Percentiles rank a stretch among this genome's conserved stretches.
Evolutionary conservation across 1,284 basidiomycete species (phyloP).

Genomic region (Abortiporus biennis): DNA sequence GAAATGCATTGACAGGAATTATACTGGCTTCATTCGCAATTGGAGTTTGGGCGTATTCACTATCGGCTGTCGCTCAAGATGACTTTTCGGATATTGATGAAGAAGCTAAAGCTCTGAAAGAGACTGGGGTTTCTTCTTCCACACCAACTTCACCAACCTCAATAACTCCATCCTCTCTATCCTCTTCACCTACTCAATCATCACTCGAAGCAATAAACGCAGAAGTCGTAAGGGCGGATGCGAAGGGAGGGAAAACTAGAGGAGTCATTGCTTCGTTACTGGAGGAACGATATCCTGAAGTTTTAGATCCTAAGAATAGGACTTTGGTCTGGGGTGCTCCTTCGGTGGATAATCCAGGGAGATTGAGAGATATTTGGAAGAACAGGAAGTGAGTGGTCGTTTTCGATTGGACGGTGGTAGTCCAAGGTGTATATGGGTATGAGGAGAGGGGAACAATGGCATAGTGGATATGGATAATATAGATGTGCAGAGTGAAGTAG

Average conservation of each 20-base stretch:
- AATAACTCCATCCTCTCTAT: constrained; percentile 6
- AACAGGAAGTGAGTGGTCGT: constrained; percentile 2
- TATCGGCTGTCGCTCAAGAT: constrained; percentile 90
- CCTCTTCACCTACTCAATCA: constrained; percentile 3
- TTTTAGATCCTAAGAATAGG: constrained; percentile 53
- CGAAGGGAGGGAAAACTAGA: constrained; percentile 13
- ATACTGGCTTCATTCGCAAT: constrained; percentile 70
- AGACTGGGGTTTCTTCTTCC: constrained; percentile 32
- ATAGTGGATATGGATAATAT: too few species aligned
- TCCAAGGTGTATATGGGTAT: too few species aligned
- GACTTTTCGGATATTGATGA: constrained; percentile 84
- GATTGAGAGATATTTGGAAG: constrained; percentile 18
- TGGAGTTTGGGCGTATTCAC: constrained; percentile 91
- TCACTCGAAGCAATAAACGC: constrained; percentile 6
- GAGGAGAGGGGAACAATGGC: too few species aligned
- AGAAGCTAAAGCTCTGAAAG: constrained; percentile 58
- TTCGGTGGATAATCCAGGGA: constrained; percentile 51
- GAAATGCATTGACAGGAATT: constrained; percentile 78
- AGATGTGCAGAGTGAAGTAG: too few species aligned
- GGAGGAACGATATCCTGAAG: constrained; percentile 37
- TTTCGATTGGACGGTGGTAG: too few species aligned
- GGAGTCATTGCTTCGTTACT: constrained; percentile 43
- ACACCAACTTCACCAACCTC: constrained; percentile 1
- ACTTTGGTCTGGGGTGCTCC: constrained; percentile 69
- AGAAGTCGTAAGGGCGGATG: constrained; percentile 10